Evolutionary conservation across 2,329 filamentous ascomycete genomes (phyloP).

Genomic region (Pyrenophora tritici-repentis): DNA sequence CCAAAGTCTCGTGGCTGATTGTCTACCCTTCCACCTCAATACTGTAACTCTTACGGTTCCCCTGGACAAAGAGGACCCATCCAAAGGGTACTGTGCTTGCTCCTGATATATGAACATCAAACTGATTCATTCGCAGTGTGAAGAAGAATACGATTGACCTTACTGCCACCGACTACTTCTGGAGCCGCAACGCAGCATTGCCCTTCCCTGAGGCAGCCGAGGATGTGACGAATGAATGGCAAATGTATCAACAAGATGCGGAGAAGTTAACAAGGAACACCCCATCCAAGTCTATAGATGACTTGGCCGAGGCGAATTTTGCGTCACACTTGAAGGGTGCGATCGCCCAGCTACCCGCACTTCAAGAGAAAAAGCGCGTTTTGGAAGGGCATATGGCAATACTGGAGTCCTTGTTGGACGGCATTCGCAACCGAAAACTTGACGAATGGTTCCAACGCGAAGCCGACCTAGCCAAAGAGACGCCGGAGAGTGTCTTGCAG

Average conservation of each 20-base stretch:
- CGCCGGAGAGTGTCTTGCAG: too few relatives aligned
- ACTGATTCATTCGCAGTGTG: too few relatives aligned
- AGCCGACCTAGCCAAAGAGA: constrained; percentile 86
- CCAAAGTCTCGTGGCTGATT: constrained; percentile 13
- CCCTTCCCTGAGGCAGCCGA: constrained; percentile 63
- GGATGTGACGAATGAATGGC: constrained; percentile 91
- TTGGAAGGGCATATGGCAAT: constrained; percentile 95
- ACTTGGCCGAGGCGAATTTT: constrained; percentile 88
- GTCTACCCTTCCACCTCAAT: constrained; percentile 78
- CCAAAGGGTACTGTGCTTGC: too few relatives aligned
- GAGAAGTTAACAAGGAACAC: constrained; percentile 95
- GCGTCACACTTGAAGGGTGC: constrained; percentile 95
- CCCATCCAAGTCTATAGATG: constrained; percentile 88
- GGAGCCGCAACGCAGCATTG: constrained; percentile 85
- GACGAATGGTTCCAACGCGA: constrained; percentile 97
- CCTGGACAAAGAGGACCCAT: constrained; percentile 73
- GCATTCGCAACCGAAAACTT: constrained; percentile 69
- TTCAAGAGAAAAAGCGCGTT: constrained; percentile 80
- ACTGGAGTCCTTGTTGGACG: constrained; percentile 58
- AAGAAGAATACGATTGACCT: constrained; percentile 90
- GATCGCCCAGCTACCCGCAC: constrained; percentile 87
- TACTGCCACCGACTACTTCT: constrained; percentile 91
- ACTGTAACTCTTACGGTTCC: constrained; percentile 90
- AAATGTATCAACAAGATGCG: constrained; percentile 93
- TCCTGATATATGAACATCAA: too few relatives aligned